Percentiles rank a stretch among this genome's conserved stretches.
These are phyloP conservation scores for Nymphaea thermarum DNA, from an alignment of 164 flowering plant species.

Conservation along the genomic window DNA sequence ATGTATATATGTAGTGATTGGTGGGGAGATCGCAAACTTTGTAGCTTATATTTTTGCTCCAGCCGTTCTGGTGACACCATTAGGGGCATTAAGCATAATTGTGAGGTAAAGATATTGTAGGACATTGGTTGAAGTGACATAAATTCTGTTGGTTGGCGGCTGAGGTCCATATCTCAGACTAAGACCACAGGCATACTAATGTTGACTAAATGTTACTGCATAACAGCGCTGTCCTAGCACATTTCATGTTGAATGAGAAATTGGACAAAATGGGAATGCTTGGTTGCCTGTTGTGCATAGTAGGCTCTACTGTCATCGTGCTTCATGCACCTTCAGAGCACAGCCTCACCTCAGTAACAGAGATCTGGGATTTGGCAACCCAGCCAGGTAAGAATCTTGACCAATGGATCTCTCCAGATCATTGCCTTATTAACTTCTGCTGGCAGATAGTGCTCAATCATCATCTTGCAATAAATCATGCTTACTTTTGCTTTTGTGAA, in stretches of 20 bases:
- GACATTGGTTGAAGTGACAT: not conserved
- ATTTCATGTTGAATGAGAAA: conserved; percentile 67
- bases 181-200: not conserved
- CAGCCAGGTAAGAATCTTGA: conserved; percentile 45
- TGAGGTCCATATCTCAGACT: not conserved
- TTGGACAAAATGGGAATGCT: conserved; percentile 67
- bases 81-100: conserved; percentile 90
- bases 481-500: conserved; percentile 2
- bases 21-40: conserved; percentile 86
- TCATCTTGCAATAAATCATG: not conserved
- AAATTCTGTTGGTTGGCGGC: not conserved
- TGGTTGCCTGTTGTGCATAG: conserved; percentile 77
- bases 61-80: conserved; percentile 88
- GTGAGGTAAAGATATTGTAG: conserved; percentile 39
- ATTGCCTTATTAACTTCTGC: not conserved
- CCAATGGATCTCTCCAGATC: not conserved
- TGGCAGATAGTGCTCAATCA: not conserved
- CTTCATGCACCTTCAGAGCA: conserved; percentile 83
- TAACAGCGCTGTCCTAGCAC: conserved; percentile 82
- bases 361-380: conserved; percentile 79
- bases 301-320: conserved; percentile 80
- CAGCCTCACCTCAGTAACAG: conserved; percentile 49
- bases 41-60: conserved; percentile 90
- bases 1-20: conserved; percentile 45
- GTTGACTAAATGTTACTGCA: not conserved